These are phyloP conservation scores for Cucurbita maxima DNA, from an alignment of 306 rosid species.

Conservation along the genomic window DNA sequence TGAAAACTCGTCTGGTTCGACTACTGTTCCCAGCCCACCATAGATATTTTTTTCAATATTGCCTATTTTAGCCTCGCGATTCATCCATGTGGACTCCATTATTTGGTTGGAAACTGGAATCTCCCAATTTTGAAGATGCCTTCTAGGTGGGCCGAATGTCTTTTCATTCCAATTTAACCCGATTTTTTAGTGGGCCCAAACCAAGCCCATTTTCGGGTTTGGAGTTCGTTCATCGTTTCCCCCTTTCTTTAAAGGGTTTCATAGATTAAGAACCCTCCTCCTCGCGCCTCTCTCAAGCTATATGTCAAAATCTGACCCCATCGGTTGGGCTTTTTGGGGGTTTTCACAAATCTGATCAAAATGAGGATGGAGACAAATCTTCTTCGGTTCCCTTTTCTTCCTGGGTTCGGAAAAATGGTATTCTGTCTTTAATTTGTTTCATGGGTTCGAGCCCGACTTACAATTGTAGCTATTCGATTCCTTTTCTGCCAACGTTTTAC, in stretches of 20 bases:
- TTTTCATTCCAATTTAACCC: neutral
- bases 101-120: neutral
- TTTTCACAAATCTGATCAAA: neutral
- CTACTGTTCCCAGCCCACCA: conserved; percentile 1
- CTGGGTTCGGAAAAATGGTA: conserved; percentile 3
- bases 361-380: neutral
- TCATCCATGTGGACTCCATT: conserved; percentile 4
- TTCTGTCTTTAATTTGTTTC: neutral
- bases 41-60: neutral
- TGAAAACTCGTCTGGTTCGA: neutral
- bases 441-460: neutral
- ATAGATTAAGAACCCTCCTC: neutral
- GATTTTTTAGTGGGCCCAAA: neutral
- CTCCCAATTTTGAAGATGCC: neutral
- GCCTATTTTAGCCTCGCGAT: neutral
- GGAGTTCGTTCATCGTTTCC: neutral
- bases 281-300: neutral
- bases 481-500: neutral
- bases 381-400: neutral
- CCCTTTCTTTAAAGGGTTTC: neutral
- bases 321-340: conserved; percentile 3
- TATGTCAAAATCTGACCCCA: neutral
- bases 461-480: neutral
- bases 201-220: conserved; percentile 3
- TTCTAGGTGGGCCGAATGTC: neutral